These are phyloP conservation scores for Aspergillus cavernicola DNA, from an alignment of 495 filamentous ascomycete genomes.

Conservation along the genomic window DNA sequence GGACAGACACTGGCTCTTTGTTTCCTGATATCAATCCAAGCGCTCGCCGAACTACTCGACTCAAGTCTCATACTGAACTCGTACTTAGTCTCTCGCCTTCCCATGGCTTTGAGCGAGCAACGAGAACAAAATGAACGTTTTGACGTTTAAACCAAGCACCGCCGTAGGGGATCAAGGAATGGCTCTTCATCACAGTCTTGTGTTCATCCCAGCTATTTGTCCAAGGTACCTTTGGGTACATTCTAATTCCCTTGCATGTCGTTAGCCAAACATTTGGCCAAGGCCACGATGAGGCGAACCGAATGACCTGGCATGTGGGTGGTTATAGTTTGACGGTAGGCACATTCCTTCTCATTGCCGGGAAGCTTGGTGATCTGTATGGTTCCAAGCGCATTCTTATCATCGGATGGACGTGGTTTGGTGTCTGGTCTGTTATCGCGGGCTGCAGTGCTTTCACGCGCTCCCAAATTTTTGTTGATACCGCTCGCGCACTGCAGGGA, in stretches of 20 bases:
- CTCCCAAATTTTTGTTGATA: slow-evolving; percentile 35
- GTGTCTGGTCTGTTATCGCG: slow-evolving; percentile 54
- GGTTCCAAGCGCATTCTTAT: slow-evolving; percentile 60
- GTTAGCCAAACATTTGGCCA: not conserved
- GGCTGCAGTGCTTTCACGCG: slow-evolving; percentile 41
- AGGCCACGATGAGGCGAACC: slow-evolving; percentile 7
- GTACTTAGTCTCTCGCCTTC: too few species aligned
- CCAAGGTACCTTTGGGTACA: not conserved
- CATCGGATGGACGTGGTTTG: slow-evolving; percentile 52
- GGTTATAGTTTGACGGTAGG: slow-evolving; percentile 56
- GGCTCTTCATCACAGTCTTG: not conserved
- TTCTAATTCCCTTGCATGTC: not conserved
- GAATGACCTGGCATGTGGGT: slow-evolving; percentile 45
- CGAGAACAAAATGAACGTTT: not conserved
- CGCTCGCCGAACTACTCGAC: too few species aligned
- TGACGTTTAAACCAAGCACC: not conserved
- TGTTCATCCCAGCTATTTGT: not conserved
- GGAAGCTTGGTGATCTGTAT: slow-evolving; percentile 61
- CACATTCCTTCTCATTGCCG: slow-evolving; percentile 61
- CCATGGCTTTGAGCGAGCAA: not conserved
- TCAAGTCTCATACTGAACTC: too few species aligned
- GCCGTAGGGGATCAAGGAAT: not conserved
- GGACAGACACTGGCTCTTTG: too few species aligned
- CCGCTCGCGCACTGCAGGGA: slow-evolving; percentile 47
- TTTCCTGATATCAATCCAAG: not conserved